Evolutionary conservation across 371 early-diverging fungal genomes (phyloP).

Genomic region (Dinochytrium kinnereticum): DNA sequence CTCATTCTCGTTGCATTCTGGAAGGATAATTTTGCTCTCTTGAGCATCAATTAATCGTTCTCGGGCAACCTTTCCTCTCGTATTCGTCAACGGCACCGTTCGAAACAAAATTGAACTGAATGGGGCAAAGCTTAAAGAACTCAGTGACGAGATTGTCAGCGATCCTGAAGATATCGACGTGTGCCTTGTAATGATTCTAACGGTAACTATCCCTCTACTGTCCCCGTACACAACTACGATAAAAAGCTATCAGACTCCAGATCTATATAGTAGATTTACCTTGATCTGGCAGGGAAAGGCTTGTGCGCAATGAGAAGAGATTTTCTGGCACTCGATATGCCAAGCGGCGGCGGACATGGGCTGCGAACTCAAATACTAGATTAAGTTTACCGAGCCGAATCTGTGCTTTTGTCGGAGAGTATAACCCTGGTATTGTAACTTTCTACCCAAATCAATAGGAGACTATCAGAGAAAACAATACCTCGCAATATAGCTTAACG

Average conservation of each 20-base stretch:
- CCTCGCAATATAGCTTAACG: constrained; percentile 67
- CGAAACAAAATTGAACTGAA: constrained; percentile 41
- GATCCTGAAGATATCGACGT: constrained; percentile 18
- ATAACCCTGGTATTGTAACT: constrained; percentile 29
- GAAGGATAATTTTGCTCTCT: constrained; percentile 61
- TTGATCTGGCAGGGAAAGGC: constrained; percentile 38
- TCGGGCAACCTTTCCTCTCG: constrained; percentile 20
- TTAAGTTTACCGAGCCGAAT: constrained; percentile 31
- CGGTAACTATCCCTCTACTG: constrained; percentile 3
- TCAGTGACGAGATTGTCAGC: constrained; percentile 15
- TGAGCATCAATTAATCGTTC: constrained; percentile 55
- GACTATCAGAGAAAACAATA: constrained; percentile 28
- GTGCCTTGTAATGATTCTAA: neutral
- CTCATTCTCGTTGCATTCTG: constrained; percentile 58
- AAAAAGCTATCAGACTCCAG: neutral
- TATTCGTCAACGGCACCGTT: constrained; percentile 27
- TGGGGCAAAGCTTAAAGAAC: constrained; percentile 17
- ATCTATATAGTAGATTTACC: neutral
- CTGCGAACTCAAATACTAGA: constrained; percentile 11
- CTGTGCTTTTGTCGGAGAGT: constrained; percentile 16
- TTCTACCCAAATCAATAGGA: constrained; percentile 11
- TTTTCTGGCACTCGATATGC: constrained; percentile 49
- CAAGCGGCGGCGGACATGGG: constrained; percentile 41
- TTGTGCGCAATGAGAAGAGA: constrained; percentile 21
- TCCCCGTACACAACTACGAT: neutral